Conservation (phyloP, 176 grass and related monocot species). For the Alloteropsis semialata region DNA sequence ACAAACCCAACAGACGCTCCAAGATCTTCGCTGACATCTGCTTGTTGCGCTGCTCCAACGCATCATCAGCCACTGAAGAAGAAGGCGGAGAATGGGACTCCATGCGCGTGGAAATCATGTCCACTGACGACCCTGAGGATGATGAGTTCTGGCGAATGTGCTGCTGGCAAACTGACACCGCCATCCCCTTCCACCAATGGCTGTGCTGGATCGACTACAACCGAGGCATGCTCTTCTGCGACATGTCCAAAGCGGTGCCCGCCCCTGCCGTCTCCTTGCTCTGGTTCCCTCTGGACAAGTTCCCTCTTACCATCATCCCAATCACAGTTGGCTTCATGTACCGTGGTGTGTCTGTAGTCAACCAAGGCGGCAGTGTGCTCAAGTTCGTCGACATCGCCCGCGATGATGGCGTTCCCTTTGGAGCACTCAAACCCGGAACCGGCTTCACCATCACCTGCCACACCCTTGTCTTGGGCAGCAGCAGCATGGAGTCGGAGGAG, state of each 20-base stretch:
- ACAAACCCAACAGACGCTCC: no score
- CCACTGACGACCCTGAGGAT: no score
- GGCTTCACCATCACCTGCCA: conserved; percentile 26
- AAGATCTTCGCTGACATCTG: no score
- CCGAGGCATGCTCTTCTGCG: no score
- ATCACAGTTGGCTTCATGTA: not conserved
- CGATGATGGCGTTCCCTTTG: not conserved
- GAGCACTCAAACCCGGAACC: not conserved
- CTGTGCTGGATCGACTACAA: no score
- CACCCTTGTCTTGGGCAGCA: not conserved
- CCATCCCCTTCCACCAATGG: no score
- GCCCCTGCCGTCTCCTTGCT: not conserved
- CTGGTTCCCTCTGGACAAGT: not conserved
- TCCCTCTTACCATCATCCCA: not conserved
- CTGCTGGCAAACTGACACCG: no score
- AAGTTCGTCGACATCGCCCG: not conserved
- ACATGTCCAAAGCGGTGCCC: not conserved
- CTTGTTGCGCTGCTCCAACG: no score
- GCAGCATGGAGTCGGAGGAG: not conserved
- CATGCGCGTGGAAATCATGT: no score
- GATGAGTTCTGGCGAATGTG: no score
- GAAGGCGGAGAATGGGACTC: no score
- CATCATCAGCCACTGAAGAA: no score
- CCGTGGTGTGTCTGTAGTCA: not conserved
- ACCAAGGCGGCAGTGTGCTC: not conserved